These are phyloP conservation scores for Tardiomyces blankii DNA, from an alignment of 1,139 yeast species.

Conservation along the genomic window DNA sequence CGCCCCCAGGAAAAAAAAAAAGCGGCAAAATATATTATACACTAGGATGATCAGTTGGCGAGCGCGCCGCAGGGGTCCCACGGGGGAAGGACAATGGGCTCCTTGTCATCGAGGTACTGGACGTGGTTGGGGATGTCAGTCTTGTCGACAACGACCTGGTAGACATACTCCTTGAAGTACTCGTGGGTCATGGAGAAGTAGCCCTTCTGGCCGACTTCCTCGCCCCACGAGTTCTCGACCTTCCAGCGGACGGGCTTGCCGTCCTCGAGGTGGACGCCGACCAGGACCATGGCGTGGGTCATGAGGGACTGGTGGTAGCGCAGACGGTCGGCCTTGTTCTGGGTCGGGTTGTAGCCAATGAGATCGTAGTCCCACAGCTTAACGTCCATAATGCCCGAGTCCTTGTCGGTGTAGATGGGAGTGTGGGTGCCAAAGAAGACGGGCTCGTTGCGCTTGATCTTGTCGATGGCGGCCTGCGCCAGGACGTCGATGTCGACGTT, in stretches of 20 bases:
- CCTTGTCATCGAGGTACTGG: constrained; percentile 33
- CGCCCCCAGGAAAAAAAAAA: too few species aligned
- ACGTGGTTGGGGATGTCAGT: constrained; percentile 27
- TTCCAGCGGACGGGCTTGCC: constrained; percentile 64
- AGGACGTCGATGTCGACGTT: constrained; percentile 51
- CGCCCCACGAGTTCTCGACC: constrained; percentile 85
- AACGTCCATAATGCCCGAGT: constrained; percentile 58
- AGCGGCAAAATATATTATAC: not conserved
- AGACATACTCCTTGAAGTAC: constrained; percentile 74
- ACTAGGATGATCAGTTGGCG: constrained; percentile 29
- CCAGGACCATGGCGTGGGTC: constrained; percentile 83
- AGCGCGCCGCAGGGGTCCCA: constrained; percentile 87
- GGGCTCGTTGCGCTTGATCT: constrained; percentile 61
- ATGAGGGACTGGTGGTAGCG: constrained; percentile 48
- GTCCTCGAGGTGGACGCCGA: constrained; percentile 52
- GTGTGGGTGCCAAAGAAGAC: constrained; percentile 83
- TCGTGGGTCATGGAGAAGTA: constrained; percentile 72
- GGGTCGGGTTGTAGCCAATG: constrained; percentile 49
- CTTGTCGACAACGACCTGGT: constrained; percentile 60
- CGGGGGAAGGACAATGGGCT: constrained; percentile 52
- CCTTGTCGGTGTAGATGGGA: constrained; percentile 51
- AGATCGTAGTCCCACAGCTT: constrained; percentile 55
- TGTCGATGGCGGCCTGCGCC: constrained; percentile 49
- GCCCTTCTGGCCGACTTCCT: constrained; percentile 62
- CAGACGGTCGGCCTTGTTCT: constrained; percentile 47